These are phyloP conservation scores for Tetradesmus lagerheimii DNA, from an alignment of 139 green algal genomes.

Conservation along the genomic window DNA sequence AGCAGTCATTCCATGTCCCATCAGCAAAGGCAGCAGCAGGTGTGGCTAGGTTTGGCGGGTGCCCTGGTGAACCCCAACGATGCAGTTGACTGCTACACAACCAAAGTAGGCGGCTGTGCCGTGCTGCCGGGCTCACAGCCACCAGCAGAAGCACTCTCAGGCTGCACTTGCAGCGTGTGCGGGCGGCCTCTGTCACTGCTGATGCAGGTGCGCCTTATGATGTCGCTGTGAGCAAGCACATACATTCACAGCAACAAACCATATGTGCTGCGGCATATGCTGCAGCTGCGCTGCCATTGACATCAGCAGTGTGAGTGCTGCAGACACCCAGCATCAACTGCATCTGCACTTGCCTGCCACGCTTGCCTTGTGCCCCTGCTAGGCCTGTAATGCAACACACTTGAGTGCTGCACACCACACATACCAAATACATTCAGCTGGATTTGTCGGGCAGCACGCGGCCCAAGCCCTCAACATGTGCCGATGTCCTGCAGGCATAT, in stretches of 20 bases:
- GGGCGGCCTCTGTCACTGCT: conserved; percentile 56
- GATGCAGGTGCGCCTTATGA: conserved; percentile 62
- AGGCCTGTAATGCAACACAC: too few relatives aligned
- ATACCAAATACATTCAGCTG: not conserved
- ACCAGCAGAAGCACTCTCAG: not conserved
- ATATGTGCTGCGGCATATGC: not conserved
- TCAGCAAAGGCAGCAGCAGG: conserved; percentile 30
- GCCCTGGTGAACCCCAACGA: not conserved
- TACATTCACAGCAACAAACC: not conserved
- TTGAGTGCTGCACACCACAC: not conserved
- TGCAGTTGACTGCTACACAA: conserved; percentile 28
- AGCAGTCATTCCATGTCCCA: not conserved
- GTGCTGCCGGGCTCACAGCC: not conserved
- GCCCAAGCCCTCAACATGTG: not conserved
- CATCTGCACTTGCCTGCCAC: too few relatives aligned
- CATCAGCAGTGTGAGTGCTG: not conserved
- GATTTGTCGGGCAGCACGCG: too few relatives aligned
- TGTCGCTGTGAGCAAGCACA: too few relatives aligned
- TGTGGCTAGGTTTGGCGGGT: conserved; percentile 34
- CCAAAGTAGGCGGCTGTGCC: conserved; percentile 47
- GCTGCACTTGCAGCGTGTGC: conserved; percentile 55
- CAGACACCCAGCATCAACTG: too few relatives aligned
- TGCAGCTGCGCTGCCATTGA: not conserved
- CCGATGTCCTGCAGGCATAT: conserved; percentile 57
- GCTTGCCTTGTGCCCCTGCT: too few relatives aligned